Conservation (phyloP, 495 filamentous ascomycete genomes). For the Massariosphaeria phaeospora region DNA sequence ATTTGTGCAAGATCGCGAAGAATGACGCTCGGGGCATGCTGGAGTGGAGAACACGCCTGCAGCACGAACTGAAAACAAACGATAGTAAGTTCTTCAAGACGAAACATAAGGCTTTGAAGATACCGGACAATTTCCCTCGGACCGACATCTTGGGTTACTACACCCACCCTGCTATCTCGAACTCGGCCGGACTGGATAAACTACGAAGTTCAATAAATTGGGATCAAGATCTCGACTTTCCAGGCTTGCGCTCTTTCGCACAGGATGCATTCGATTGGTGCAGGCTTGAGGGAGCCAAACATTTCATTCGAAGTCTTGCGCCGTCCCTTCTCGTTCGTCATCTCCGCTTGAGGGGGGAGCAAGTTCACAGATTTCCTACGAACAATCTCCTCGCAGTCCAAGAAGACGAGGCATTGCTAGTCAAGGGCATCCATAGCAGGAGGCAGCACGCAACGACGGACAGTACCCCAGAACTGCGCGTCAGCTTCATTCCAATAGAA, state of each 20-base stretch:
- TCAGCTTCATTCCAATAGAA: conserved; percentile 70
- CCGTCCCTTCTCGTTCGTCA: conserved; percentile 67
- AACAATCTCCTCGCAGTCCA: conserved; percentile 41
- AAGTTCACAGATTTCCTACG: conserved; percentile 2
- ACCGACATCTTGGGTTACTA: conserved; percentile 77
- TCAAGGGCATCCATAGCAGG: conserved; percentile 59
- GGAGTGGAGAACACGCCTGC: conserved; percentile 70
- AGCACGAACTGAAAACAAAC: conserved; percentile 74
- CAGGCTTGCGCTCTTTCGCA: conserved; percentile 65
- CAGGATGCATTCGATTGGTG: conserved; percentile 82
- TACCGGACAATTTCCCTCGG: conserved; percentile 80
- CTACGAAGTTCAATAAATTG: conserved; percentile 56
- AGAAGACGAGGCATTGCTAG: conserved; percentile 47
- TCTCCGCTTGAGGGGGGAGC: conserved; percentile 45
- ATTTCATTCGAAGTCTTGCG: conserved; percentile 76
- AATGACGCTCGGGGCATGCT: conserved; percentile 45
- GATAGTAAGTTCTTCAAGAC: conserved; percentile 74
- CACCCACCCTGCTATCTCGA: conserved; percentile 75
- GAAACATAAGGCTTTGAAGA: conserved; percentile 64
- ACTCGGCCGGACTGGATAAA: conserved; percentile 51
- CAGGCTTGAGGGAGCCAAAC: conserved; percentile 69
- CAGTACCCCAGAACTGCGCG: conserved; percentile 65
- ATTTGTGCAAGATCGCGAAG: conserved; percentile 57
- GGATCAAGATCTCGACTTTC: conserved; percentile 61
- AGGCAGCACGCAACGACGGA: conserved; percentile 70